Evolutionary conservation across 164 flowering plant genomes (phyloP).

Genomic region (Vitis amurensis): DNA sequence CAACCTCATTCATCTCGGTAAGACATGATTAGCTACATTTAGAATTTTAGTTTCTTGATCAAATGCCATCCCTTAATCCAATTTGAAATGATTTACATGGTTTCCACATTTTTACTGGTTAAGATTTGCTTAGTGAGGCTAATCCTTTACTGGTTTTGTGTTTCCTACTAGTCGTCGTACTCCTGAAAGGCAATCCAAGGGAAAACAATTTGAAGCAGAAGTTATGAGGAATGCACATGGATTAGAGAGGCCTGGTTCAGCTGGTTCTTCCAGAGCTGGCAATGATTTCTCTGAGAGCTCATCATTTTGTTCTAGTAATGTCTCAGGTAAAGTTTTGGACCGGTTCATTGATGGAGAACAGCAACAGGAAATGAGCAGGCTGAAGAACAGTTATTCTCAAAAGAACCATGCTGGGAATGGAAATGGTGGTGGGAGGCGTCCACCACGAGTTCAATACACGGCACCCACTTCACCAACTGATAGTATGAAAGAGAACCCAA

Average conservation of each 20-base stretch:
- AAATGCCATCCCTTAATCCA: too few relatives aligned
- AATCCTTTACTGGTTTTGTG: slow-evolving; percentile 9
- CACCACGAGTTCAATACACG: slow-evolving; percentile 58
- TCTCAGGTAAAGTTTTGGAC: slow-evolving; percentile 65
- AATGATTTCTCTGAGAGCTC: slow-evolving; percentile 52
- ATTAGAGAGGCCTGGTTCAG: slow-evolving; percentile 34
- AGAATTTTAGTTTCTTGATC: too few relatives aligned
- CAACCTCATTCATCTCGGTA: slow-evolving; percentile 49
- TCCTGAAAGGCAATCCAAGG: slow-evolving; percentile 52
- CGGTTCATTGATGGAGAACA: slow-evolving; percentile 96
- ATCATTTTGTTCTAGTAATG: slow-evolving; percentile 53
- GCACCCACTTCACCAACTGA: slow-evolving; percentile 59
- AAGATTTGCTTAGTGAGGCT: slow-evolving; percentile 4
- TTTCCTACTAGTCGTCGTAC: slow-evolving; percentile 33
- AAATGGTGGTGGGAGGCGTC: slow-evolving; percentile 43
- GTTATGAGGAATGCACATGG: slow-evolving; percentile 17
- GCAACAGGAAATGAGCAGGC: slow-evolving; percentile 44
- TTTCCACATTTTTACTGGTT: neutral
- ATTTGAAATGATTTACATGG: neutral
- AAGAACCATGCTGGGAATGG: slow-evolving; percentile 29
- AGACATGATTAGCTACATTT: slow-evolving; percentile 7
- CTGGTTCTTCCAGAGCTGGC: slow-evolving; percentile 31
- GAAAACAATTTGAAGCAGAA: slow-evolving; percentile 23
- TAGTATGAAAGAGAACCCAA: slow-evolving; percentile 40
- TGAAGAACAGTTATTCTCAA: slow-evolving; percentile 28